Conservation (phyloP, 2,329 filamentous ascomycete species). For the Neoarthrinium moseri region DNA sequence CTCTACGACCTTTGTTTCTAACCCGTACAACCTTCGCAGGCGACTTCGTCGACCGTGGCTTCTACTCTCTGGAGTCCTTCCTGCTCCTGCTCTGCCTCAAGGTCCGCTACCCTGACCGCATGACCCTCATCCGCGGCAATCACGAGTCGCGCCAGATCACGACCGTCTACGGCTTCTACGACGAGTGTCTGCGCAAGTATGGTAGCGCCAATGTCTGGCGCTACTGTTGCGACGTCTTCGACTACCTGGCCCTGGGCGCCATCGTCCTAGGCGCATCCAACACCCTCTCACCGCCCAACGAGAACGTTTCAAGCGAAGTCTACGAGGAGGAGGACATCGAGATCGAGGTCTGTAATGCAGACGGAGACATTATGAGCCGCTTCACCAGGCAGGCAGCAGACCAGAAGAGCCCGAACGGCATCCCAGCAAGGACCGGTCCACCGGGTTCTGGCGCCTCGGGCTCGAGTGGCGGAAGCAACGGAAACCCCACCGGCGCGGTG, state of each 20-base stretch:
- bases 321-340: slow-evolving; percentile 73
- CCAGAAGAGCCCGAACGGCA: slow-evolving; percentile 31
- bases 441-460: slow-evolving; percentile 79
- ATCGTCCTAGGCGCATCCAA: slow-evolving; percentile 85
- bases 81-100: slow-evolving; percentile 95
- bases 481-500: slow-evolving; percentile 76
- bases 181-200: slow-evolving; percentile 98
- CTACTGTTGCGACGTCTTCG: slow-evolving; percentile 97
- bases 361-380: slow-evolving; percentile 73
- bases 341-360: slow-evolving; percentile 88
- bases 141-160: slow-evolving; percentile 99
- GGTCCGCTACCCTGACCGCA: slow-evolving; percentile 95
- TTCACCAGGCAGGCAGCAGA: slow-evolving; percentile 52
- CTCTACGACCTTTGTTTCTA: slow-evolving; percentile 8
- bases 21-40: slow-evolving; percentile 47
- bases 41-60: slow-evolving; percentile 96
- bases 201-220: slow-evolving; percentile 99
- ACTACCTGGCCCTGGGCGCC: slow-evolving; percentile 89
- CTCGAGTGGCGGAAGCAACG: slow-evolving; percentile 60
- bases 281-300: slow-evolving; percentile 51
- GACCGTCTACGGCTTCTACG: slow-evolving; percentile 98
- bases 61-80: slow-evolving; percentile 98
- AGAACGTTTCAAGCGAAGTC: slow-evolving; percentile 42
- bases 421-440: slow-evolving; percentile 60
- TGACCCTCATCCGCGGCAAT: slow-evolving; percentile 97